A percentile compares a stretch with the other conserved stretches of the same genome.
phyloP scores from a whole-genome alignment of 2,329 filamentous ascomycete genomes.

The Microcyclospora tardicrescens region DNA sequence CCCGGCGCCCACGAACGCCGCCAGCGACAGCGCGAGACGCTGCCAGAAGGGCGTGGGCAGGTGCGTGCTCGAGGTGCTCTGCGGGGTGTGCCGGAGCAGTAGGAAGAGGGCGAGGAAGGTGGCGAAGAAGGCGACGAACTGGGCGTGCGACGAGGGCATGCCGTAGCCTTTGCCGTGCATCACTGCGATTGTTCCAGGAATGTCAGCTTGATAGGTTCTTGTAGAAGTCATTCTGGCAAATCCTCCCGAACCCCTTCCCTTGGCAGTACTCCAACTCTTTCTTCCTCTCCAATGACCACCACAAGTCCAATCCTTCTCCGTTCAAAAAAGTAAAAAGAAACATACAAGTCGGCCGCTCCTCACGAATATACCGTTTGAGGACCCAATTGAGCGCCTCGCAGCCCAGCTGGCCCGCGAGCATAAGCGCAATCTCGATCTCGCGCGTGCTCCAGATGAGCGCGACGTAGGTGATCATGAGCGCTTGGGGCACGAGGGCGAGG shows the following conservation, averaged over 20 bases:
- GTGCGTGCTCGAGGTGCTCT: conserved; percentile 28
- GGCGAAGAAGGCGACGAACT: conserved; percentile 88
- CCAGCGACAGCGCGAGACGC: conserved; percentile 40
- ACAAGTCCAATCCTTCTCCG: too few species aligned
- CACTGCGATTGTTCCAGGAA: too few species aligned
- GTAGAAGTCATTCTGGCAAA: not conserved
- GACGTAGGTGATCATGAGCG: conserved; percentile 76
- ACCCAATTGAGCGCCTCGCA: conserved; percentile 86
- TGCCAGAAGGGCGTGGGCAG: conserved; percentile 49
- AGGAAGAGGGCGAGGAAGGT: conserved; percentile 75
- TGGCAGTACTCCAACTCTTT: too few species aligned
- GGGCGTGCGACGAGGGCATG: conserved; percentile 91
- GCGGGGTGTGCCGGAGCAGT: conserved; percentile 59
- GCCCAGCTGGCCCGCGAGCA: conserved; percentile 81
- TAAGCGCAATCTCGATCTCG: conserved; percentile 76
- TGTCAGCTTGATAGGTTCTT: not conserved
- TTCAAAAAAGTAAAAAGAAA: conserved; percentile 2
- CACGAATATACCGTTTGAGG: conserved; percentile 81
- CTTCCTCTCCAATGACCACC: too few species aligned
- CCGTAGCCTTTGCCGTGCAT: conserved; percentile 87
- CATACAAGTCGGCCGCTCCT: conserved; percentile 72
- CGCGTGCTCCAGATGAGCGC: conserved; percentile 84
- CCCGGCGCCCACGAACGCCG: conserved; percentile 28
- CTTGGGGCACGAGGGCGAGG: conserved; percentile 87
- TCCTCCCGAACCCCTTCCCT: too few species aligned